Evolutionary conservation across 2,329 filamentous ascomycete genomes (phyloP).

Genomic region (Albifimbria verrucaria): DNA sequence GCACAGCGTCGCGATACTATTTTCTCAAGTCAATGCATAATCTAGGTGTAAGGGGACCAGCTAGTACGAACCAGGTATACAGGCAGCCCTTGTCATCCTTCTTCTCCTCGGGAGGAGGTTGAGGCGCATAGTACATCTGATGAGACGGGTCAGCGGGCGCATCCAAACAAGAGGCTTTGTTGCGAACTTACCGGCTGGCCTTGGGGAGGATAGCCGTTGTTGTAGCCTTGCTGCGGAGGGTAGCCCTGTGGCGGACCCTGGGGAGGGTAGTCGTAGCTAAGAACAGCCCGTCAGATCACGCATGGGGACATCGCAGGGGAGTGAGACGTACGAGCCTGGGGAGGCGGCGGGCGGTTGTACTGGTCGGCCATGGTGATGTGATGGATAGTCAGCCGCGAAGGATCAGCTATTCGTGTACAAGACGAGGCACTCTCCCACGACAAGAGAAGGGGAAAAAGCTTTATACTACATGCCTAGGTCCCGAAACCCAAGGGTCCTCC

Average conservation of each 20-base stretch:
- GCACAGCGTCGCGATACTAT: slow-evolving; percentile 37
- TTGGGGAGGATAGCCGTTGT: slow-evolving; percentile 19
- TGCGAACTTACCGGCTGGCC: slow-evolving; percentile 21
- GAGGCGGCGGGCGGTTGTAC: neutral
- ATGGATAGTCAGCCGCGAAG: neutral
- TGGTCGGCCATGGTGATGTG: neutral
- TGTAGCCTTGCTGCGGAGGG: slow-evolving; percentile 3
- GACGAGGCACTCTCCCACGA: no score
- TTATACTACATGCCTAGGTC: neutral
- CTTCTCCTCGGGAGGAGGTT: slow-evolving; percentile 30
- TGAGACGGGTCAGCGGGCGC: slow-evolving; percentile 4
- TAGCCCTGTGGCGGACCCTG: neutral
- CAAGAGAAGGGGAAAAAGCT: neutral
- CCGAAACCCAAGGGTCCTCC: neutral
- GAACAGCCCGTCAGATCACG: neutral
- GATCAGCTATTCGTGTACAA: neutral
- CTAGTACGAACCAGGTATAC: slow-evolving; percentile 30
- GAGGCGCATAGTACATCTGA: slow-evolving; percentile 31
- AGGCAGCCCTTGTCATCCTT: slow-evolving; percentile 37
- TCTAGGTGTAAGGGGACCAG: neutral
- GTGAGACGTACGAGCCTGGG: neutral
- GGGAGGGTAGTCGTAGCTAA: neutral
- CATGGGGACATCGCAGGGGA: neutral
- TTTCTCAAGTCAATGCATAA: neutral
- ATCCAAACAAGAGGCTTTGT: neutral